Base-by-base conservation (phyloP, 148 eudicot species). In the Rhododendron simsii region DNA sequence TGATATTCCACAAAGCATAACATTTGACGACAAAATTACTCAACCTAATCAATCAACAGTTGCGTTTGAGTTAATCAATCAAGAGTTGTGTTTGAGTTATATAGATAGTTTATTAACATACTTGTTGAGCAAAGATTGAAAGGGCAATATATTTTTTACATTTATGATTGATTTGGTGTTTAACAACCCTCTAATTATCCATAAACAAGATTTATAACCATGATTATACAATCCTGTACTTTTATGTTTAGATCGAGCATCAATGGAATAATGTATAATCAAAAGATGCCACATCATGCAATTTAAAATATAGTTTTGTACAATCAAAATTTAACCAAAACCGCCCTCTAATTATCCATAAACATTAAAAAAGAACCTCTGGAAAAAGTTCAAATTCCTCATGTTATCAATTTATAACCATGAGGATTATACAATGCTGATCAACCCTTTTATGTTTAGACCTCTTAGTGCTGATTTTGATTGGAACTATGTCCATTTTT, bases 391-490 rank as follows among this genome's bases (percentile, higher is more conserved):
- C n/a, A n/a, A n/a, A n/a, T n/a, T n/a, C n/a, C n/a, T n/a, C n/a
- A n/a, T n/a, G n/a, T n/a, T n/a, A n/a, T 88, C 90, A 14, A 96
- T 94, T 0, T 96, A 94, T 84, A 88, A 95, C 23, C 99, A 96
- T 53, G 96, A 93, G 7, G 98, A 94, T 67, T 96, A 95, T 74
- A 95, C 94, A 1, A 94, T 96, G 7, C 94, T 93, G 80, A 94
- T 96, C 26, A 96, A 96, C 85, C 98, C 98, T 21, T 90, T 96
- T 1, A 94, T 97, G 81, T 94, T 98, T 87, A 94, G 98, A 21
- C 99, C 98, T 15, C 91, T 97, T 28, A 95, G 95, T 89, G 99
- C 98, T 37, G 99, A 97, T 82, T 97, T 97, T 80, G 99, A 95
- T 84, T 96, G 98, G 3, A 98, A 97, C 9, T 95, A 98, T 84